Evolutionary conservation across 1,139 yeast species (phyloP).

Genomic region (Yamadazyma atlantica): DNA sequence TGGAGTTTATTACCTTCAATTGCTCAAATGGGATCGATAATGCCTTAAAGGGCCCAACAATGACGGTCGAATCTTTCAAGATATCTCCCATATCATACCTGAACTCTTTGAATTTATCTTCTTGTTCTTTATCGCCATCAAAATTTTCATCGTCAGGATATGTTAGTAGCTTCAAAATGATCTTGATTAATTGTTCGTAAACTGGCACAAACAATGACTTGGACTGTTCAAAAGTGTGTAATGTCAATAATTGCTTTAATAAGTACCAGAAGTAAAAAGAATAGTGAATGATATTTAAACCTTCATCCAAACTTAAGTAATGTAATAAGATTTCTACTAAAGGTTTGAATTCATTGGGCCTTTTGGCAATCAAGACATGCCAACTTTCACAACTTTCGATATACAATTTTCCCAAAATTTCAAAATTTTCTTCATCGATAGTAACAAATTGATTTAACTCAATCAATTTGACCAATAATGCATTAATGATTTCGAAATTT

Average conservation of each 20-base stretch:
- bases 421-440: slow-evolving; percentile 68
- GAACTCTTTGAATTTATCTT: slow-evolving; percentile 90
- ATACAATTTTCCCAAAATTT: slow-evolving; percentile 72
- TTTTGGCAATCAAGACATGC: slow-evolving; percentile 81
- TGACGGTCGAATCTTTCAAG: slow-evolving; percentile 89
- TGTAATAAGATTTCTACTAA: slow-evolving; percentile 74
- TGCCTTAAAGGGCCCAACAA: slow-evolving; percentile 75
- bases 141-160: slow-evolving; percentile 65
- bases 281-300: slow-evolving; percentile 84
- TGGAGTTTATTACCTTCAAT: slow-evolving; percentile 39
- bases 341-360: slow-evolving; percentile 65
- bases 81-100: slow-evolving; percentile 98
- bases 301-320: slow-evolving; percentile 64
- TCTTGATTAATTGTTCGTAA: slow-evolving; percentile 62
- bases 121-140: slow-evolving; percentile 71
- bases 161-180: slow-evolving; percentile 69
- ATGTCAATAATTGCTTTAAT: slow-evolving; percentile 68
- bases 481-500: slow-evolving; percentile 59
- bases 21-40: slow-evolving; percentile 60
- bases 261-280: slow-evolving; percentile 93
- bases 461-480: slow-evolving; percentile 67
- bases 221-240: slow-evolving; percentile 64
- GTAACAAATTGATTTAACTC: slow-evolving; percentile 53
- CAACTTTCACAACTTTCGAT: slow-evolving; percentile 96
- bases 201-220: slow-evolving; percentile 56